Percentiles rank a stretch among this genome's conserved stretches.
Evolutionary conservation across 257 asterid species (phyloP).

Genomic region (Solanum lignicaule): DNA sequence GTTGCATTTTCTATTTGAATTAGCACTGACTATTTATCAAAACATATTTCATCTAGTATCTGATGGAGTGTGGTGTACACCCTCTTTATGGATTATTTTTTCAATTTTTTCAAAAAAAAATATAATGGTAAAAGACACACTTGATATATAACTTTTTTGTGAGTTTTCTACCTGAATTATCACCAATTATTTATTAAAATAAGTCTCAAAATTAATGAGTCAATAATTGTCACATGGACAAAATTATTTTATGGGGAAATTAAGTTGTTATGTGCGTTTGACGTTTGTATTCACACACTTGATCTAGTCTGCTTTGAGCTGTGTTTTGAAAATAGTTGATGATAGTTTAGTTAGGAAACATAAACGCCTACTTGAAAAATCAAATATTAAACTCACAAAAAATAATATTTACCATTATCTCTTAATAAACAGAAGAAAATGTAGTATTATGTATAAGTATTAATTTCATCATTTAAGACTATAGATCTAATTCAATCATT

Average conservation of each 20-base stretch:
- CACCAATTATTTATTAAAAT: neutral
- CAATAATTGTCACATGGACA: neutral
- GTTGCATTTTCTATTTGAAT: neutral
- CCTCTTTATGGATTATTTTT: neutral
- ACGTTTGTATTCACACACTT: neutral
- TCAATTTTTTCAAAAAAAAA: too few relatives aligned
- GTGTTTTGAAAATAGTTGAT: neutral
- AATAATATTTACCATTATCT: too few relatives aligned
- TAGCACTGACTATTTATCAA: too few relatives aligned
- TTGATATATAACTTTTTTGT: neutral
- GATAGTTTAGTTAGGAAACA: neutral
- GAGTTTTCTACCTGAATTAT: too few relatives aligned
- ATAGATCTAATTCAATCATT: neutral
- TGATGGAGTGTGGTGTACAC: neutral
- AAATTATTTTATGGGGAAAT: too few relatives aligned
- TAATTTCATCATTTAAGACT: neutral
- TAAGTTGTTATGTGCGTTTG: neutral
- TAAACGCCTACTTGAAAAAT: too few relatives aligned
- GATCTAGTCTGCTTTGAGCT: neutral
- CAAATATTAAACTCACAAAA: neutral
- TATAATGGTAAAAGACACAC: too few relatives aligned
- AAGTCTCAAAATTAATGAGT: neutral
- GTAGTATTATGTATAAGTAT: neutral
- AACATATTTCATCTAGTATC: rapidly evolving
- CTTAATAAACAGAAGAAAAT: neutral